Conservation (phyloP, 352 stramenopile genomes). For the Pythium periplocum region DNA sequence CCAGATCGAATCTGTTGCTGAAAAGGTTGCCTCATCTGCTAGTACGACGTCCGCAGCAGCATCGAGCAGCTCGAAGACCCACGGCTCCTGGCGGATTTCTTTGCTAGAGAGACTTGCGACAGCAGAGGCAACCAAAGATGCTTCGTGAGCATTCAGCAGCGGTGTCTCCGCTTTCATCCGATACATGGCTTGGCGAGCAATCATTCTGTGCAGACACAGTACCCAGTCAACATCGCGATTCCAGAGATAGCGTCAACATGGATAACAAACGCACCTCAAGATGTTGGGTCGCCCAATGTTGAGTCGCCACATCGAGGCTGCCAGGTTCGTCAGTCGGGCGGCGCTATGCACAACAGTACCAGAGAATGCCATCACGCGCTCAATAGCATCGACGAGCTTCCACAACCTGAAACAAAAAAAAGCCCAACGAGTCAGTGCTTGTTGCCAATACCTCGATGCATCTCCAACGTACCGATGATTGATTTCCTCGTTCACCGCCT, state of each 20-base stretch:
- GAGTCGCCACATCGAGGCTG: constrained; percentile 42
- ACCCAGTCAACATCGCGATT: no score
- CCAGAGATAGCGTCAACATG: background rate
- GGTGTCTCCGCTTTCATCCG: constrained; percentile 28
- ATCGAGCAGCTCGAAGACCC: constrained; percentile 41
- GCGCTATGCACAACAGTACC: constrained; percentile 43
- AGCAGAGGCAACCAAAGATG: constrained; percentile 40
- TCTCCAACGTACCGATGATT: constrained; percentile 32
- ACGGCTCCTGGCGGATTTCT: constrained; percentile 39
- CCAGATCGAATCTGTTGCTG: constrained; percentile 5
- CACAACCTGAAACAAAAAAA: constrained; percentile 33
- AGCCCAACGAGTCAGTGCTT: background rate
- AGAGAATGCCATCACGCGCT: constrained; percentile 66
- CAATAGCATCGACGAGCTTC: constrained; percentile 57
- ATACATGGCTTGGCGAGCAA: constrained; percentile 36
- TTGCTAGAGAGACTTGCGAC: constrained; percentile 47
- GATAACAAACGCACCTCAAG: constrained; percentile 37
- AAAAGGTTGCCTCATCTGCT: constrained; percentile 8
- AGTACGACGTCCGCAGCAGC: constrained; percentile 31
- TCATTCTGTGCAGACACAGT: constrained; percentile 18
- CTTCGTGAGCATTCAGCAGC: constrained; percentile 34
- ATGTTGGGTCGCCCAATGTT: constrained; percentile 51
- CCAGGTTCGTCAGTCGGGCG: constrained; percentile 32
- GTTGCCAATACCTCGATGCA: background rate
- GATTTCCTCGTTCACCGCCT: constrained; percentile 6